Conservation (phyloP, 345 rosid genomes). For the Salix purpurea region DNA sequence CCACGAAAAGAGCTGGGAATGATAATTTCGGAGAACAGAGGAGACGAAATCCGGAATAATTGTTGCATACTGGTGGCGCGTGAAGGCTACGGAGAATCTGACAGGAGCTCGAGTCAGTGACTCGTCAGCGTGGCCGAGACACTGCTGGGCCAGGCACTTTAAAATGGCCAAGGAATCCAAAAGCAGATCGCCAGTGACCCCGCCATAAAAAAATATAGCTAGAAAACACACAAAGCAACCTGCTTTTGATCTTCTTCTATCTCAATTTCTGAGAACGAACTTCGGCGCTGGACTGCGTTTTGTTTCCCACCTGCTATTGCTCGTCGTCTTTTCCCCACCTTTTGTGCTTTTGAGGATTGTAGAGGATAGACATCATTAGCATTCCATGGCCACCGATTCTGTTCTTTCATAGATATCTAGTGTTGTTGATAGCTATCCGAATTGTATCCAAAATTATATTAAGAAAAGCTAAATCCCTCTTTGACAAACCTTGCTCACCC, state of each 20-base stretch:
- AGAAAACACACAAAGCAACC: neutral
- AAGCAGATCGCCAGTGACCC: neutral
- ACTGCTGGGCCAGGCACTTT: neutral
- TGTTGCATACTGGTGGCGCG: fast-evolving
- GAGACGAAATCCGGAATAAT: neutral
- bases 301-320: neutral
- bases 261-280: neutral
- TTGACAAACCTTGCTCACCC: too few relatives aligned
- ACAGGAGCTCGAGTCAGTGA: neutral
- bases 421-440: too few relatives aligned
- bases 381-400: neutral
- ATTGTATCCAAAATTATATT: too few relatives aligned
- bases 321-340: too few relatives aligned
- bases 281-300: neutral
- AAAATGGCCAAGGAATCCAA: neutral
- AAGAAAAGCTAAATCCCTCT: too few relatives aligned
- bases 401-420: neutral
- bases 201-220: neutral
- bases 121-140: neutral
- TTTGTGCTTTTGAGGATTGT: neutral
- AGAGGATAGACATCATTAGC: neutral
- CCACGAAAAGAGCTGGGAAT: too few relatives aligned
- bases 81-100: neutral
- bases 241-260: neutral
- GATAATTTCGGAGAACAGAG: neutral